These are phyloP conservation scores for Dothistroma septosporum DNA, from an alignment of 2,329 filamentous ascomycete genomes.

Conservation along the genomic window DNA sequence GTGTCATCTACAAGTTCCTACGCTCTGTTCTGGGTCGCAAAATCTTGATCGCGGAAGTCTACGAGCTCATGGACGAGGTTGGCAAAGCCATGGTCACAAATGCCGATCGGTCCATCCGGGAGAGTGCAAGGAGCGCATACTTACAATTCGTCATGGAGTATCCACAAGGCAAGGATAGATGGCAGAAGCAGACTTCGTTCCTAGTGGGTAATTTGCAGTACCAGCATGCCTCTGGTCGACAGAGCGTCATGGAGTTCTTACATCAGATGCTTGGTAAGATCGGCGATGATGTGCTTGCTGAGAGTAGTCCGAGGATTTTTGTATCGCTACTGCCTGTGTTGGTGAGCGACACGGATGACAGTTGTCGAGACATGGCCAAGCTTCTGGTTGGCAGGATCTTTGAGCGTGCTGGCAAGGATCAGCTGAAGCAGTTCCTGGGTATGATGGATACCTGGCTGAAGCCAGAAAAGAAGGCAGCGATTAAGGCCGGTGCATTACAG, in stretches of 20 bases:
- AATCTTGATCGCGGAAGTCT: constrained; percentile 79
- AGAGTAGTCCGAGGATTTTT: constrained; percentile 77
- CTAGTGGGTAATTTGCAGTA: constrained; percentile 89
- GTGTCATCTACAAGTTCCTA: constrained; percentile 91
- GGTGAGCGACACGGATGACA: constrained; percentile 80
- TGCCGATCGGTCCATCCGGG: constrained; percentile 80
- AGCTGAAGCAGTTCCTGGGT: constrained; percentile 63
- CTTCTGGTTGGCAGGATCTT: constrained; percentile 78
- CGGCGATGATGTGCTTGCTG: constrained; percentile 74
- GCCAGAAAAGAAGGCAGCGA: constrained; percentile 65
- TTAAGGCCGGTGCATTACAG: constrained; percentile 71
- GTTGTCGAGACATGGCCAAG: constrained; percentile 77
- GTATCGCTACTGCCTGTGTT: constrained; percentile 79
- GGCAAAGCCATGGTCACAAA: constrained; percentile 94
- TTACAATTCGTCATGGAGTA: constrained; percentile 94
- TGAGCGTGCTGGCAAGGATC: constrained; percentile 68
- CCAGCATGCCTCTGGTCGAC: constrained; percentile 77
- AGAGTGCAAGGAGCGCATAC: constrained; percentile 83
- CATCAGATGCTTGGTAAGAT: constrained; percentile 83
- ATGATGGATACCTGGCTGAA: constrained; percentile 70
- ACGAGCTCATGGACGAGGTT: constrained; percentile 85
- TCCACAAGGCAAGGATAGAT: constrained; percentile 82
- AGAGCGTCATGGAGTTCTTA: constrained; percentile 90
- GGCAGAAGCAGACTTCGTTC: constrained; percentile 84
- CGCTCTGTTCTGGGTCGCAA: constrained; percentile 81